Base-by-base conservation (phyloP, 257 asterid genomes). In the Salvia hispanica region DNA sequence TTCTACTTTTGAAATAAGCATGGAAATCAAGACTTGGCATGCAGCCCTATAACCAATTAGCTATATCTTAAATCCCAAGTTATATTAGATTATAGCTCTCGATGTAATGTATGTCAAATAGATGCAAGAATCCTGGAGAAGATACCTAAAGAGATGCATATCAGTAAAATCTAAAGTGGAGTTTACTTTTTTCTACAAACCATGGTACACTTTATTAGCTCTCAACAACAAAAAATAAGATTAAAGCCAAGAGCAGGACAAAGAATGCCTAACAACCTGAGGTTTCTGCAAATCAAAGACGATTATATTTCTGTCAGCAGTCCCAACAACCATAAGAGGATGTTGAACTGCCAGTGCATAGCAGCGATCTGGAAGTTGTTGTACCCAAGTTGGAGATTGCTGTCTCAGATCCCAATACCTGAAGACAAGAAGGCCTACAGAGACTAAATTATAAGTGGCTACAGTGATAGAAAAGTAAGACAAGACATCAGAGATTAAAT, bases 371-470 rank as follows among this genome's bases (percentile, higher is more conserved):
- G 98, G 96, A 78, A 93, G 98, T 63, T 83, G 91, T 62, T 90
- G 97, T 73, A 85, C 86, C 82, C 88, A 86, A 39, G 87, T 89
- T 66, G 98, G 97, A 82, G 72, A 88, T 64, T 75, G 83, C 83
- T 93, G 97, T 73, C 98, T 86, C 80, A 88, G 70, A 84, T 93
- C 98, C 98, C 96, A 93, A 77, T 93, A 93, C 86, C 98, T 93
- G 84, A 34, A 71, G 63, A 71, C 1, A 58, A 78, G 57, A 28
- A 62, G 59, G 31, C 31, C 57, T 54, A 3, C 39, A 14, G 6
- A 2, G 6, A 25, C 43, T 37, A 42, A 9, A 45, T 2, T 45
- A 45, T 25, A 25, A 25, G 3, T 25, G 51, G 13, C 7, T 50
- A 21, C 13, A 31, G 1, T 51, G 5, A 51, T 28, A 16, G 10